phyloP scores from a whole-genome alignment of 345 rosid species.

The Aquilaria sinensis region DNA sequence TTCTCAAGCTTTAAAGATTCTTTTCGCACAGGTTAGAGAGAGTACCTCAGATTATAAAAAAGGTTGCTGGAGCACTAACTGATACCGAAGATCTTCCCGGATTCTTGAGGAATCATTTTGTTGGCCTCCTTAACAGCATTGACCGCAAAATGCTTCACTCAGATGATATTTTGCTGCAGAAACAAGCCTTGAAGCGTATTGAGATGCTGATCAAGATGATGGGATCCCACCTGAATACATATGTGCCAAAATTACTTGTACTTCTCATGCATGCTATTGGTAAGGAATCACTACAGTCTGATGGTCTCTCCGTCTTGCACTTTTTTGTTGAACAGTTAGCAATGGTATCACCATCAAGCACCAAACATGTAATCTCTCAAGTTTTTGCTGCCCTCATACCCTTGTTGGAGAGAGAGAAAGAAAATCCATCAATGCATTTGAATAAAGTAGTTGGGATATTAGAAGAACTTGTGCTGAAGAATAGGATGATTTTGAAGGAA shows the following conservation, averaged over 20 bases:
- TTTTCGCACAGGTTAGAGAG: conserved; percentile 57
- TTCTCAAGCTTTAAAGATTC: conserved; percentile 1
- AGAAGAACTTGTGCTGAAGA: conserved; percentile 84
- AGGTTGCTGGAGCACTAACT: conserved; percentile 74
- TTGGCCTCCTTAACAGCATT: conserved; percentile 87
- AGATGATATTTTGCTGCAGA: conserved; percentile 64
- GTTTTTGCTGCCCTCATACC: conserved; percentile 96
- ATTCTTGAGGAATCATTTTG: conserved; percentile 93
- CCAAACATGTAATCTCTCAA: conserved; percentile 82
- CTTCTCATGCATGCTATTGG: conserved; percentile 90
- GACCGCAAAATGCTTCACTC: conserved; percentile 92
- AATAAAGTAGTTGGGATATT: conserved; percentile 73
- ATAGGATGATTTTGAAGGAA: conserved; percentile 71
- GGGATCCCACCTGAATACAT: conserved; percentile 82
- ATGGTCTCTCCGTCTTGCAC: conserved; percentile 84
- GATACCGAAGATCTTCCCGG: conserved; percentile 73
- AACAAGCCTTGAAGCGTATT: conserved; percentile 84
- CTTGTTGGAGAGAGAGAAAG: conserved; percentile 72
- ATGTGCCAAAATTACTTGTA: conserved; percentile 92
- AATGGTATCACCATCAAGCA: conserved; percentile 72
- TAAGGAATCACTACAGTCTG: conserved; percentile 77
- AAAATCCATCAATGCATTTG: conserved; percentile 39
- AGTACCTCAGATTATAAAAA: conserved; percentile 73
- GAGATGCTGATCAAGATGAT: conserved; percentile 87
- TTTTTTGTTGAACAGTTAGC: conserved; percentile 76